phyloP scores from a whole-genome alignment of 371 early-diverging fungal species.

The Haplosporangium sp. region DNA sequence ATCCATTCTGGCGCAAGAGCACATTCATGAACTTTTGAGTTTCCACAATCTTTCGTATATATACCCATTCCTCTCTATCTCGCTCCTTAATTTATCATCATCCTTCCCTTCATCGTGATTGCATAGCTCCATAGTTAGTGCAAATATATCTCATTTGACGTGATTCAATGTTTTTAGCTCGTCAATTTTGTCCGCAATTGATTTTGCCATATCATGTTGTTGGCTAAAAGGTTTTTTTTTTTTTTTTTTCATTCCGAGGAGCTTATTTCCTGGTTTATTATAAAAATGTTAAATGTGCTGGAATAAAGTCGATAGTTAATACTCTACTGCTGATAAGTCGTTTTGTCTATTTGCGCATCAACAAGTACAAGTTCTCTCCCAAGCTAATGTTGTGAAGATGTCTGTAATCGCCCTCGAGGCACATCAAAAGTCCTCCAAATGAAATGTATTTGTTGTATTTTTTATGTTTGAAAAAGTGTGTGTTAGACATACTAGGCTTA shows the following conservation, averaged over 20 bases:
- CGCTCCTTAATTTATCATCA: background rate
- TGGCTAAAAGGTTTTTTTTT: too few species aligned
- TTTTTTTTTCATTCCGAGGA: too few species aligned
- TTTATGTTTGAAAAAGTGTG: background rate
- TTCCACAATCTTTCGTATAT: background rate
- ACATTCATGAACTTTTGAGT: slow-evolving; percentile 54
- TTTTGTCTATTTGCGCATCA: slow-evolving; percentile 82
- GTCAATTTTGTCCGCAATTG: background rate
- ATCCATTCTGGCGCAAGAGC: slow-evolving; percentile 56
- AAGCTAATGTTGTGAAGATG: slow-evolving; percentile 85
- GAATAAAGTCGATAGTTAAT: background rate
- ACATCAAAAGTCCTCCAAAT: slow-evolving; percentile 94
- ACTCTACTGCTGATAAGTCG: background rate
- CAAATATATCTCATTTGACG: background rate
- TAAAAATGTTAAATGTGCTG: background rate
- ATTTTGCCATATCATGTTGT: background rate
- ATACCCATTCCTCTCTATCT: background rate
- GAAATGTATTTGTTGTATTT: slow-evolving; percentile 87
- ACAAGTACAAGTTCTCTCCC: slow-evolving; percentile 89
- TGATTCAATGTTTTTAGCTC: too few species aligned
- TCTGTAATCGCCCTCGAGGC: slow-evolving; percentile 88
- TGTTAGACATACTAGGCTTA: background rate
- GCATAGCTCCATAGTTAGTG: too few species aligned
- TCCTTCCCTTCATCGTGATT: background rate
- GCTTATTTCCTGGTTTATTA: too few species aligned